A percentile compares a stretch with the other conserved stretches of the same genome.
phyloP scores from a whole-genome alignment of 306 rosid genomes.

The Pterocarpus santalinus region DNA sequence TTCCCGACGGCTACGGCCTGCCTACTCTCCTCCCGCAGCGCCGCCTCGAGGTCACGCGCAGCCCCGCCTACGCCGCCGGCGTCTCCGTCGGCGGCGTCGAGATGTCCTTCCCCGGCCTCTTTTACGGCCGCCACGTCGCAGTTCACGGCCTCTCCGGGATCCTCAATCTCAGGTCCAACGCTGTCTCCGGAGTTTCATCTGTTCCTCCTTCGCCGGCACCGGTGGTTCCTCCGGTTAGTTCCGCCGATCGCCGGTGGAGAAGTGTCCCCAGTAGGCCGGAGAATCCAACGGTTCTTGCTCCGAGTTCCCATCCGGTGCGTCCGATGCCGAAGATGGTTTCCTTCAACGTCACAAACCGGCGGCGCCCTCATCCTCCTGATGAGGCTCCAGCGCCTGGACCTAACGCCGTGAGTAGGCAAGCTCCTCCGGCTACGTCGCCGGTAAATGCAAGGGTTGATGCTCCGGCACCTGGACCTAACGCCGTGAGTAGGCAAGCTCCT shows the following conservation, averaged over 20 bases:
- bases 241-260: constrained; percentile 33
- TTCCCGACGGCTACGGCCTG: constrained; percentile 54
- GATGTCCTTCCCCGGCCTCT: constrained; percentile 47
- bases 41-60: neutral
- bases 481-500: neutral
- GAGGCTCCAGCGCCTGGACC: constrained; percentile 31
- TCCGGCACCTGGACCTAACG: neutral
- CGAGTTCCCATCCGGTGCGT: constrained; percentile 13
- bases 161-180: constrained; percentile 15
- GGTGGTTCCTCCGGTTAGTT: constrained; percentile 14
- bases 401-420: neutral
- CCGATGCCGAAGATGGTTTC: constrained; percentile 8
- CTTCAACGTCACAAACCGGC: neutral
- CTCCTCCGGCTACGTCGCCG: constrained; percentile 1
- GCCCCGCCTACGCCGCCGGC: neutral
- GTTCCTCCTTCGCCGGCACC: neutral
- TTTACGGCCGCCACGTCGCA: constrained; percentile 43
- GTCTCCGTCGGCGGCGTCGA: constrained; percentile 53
- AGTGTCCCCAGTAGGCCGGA: neutral
- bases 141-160: constrained; percentile 58
- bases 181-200: neutral
- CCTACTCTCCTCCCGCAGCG: constrained; percentile 61
- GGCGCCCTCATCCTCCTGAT: constrained; percentile 8
- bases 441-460: neutral
- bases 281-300: constrained; percentile 39